phyloP scores from a whole-genome alignment of 1,284 basidiomycete species.

The Trametes polyzona region DNA sequence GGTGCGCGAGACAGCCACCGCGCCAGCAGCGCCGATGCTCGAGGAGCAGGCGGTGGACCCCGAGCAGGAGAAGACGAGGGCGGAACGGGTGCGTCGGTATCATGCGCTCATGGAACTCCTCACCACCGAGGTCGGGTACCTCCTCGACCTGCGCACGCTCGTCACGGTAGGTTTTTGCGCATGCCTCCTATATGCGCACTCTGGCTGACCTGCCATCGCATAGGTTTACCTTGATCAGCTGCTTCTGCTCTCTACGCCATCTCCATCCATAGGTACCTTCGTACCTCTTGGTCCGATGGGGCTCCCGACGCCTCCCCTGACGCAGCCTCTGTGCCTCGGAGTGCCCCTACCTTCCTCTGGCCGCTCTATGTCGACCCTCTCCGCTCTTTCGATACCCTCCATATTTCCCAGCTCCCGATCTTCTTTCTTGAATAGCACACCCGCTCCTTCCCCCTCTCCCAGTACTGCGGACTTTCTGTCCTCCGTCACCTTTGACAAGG shows the following conservation, averaged over 20 bases:
- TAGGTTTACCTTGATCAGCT: slow-evolving; percentile 43
- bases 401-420: slow-evolving; percentile 31
- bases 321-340: slow-evolving; percentile 17
- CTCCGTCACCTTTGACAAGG: background rate
- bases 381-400: slow-evolving; percentile 31
- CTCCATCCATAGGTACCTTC: background rate
- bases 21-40: slow-evolving; percentile 11
- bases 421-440: slow-evolving; percentile 23
- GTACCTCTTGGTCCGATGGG: slow-evolving; percentile 2
- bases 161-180: slow-evolving; percentile 58
- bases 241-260: slow-evolving; percentile 21
- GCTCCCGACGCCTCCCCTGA: slow-evolving; percentile 25
- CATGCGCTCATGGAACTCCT: slow-evolving; percentile 82
- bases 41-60: slow-evolving; percentile 3
- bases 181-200: background rate
- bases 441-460: slow-evolving; percentile 20
- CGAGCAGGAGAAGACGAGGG: slow-evolving; percentile 22
- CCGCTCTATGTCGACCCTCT: slow-evolving; percentile 26
- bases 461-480: slow-evolving; percentile 16
- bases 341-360: slow-evolving; percentile 16
- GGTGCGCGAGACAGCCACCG: background rate
- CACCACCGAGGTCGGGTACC: slow-evolving; percentile 82
- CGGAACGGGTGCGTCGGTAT: slow-evolving; percentile 41
- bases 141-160: slow-evolving; percentile 75
- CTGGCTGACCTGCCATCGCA: background rate